These are phyloP conservation scores for Endocladia muricata DNA, from an alignment of 31 red algal genomes.

Conservation along the genomic window DNA sequence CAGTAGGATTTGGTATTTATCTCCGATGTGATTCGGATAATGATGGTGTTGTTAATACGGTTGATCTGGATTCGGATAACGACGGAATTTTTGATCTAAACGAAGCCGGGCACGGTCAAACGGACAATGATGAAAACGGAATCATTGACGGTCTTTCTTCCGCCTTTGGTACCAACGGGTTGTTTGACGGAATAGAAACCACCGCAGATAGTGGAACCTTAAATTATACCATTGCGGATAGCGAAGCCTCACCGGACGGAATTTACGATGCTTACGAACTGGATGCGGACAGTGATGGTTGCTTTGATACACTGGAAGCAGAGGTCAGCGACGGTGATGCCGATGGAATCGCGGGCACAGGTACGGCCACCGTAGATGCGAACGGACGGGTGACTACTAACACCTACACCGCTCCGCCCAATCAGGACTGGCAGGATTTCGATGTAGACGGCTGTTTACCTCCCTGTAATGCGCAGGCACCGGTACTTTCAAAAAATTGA, in stretches of 20 bases:
- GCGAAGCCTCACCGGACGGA: conserved; percentile 2
- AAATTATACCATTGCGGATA: conserved; percentile 10
- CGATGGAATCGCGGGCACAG: conserved; percentile 18
- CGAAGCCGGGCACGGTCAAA: conserved; percentile 9
- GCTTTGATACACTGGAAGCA: background rate
- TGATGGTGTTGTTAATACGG: conserved; percentile 15
- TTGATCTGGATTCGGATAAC: conserved; percentile 10
- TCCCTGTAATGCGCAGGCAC: no score
- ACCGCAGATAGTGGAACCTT: conserved; percentile 5
- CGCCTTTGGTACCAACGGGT: background rate
- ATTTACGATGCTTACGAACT: conserved; percentile 20
- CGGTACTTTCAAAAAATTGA: no score
- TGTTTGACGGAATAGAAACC: conserved; percentile 9
- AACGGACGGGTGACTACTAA: no score
- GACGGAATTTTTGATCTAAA: conserved; percentile 23
- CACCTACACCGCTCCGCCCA: no score
- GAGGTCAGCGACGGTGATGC: background rate
- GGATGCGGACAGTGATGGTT: background rate
- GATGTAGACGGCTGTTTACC: no score
- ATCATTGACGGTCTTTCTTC: conserved; percentile 10
- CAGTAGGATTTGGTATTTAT: no score
- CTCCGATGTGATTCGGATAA: conserved; percentile 15
- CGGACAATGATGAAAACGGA: conserved; percentile 8
- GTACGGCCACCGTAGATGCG: no score
- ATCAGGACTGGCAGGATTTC: no score